A percentile compares a stretch with the other conserved stretches of the same genome.
These are phyloP conservation scores for Hordeum vulgare DNA, from an alignment of 176 grass and related monocot genomes.

Conservation along the genomic window MorexV3_pseudomolecules_assembly NC_058524.1:143676052-143676551, in stretches of 20 bases:
- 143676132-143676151: no score
- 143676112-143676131: no score
- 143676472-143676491: background rate
- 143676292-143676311: background rate
- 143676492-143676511: conserved; percentile 20
- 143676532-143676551: background rate
- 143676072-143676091: no score
- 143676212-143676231: no score
- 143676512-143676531: conserved; percentile 30
- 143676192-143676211: no score
- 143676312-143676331: background rate
- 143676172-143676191: no score
- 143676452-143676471: background rate
- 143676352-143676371: conserved; percentile 4
- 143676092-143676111: no score
- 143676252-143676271: background rate
- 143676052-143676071: no score
- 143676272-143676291: background rate
- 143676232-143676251: no score
- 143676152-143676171: no score
- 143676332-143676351: background rate
- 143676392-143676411: conserved; percentile 16
- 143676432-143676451: background rate
- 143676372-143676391: conserved; percentile 1
- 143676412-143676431: background rate